phyloP scores from a whole-genome alignment of 2,329 filamentous ascomycete genomes.

The Epichloe bromicola region DNA sequence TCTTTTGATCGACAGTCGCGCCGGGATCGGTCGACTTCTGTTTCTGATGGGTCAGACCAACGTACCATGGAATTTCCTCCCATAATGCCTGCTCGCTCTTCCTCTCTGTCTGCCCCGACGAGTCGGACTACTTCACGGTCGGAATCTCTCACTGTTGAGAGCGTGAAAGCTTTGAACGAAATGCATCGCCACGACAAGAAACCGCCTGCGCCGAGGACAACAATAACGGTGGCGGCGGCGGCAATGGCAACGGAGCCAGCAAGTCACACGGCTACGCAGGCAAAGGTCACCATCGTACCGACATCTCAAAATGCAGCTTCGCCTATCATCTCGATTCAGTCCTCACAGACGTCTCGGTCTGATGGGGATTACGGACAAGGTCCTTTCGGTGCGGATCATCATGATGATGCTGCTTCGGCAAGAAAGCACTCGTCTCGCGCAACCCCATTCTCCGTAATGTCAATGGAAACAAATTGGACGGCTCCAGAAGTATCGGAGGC shows the following conservation, averaged over 20 bases:
- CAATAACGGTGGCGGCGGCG: not conserved
- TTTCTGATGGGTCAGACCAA: slow-evolving; percentile 37
- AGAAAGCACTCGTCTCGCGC: slow-evolving; percentile 41
- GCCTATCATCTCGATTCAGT: not conserved
- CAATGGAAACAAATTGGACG: slow-evolving; percentile 49
- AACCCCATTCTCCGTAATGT: slow-evolving; percentile 49
- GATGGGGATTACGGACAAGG: slow-evolving; percentile 7
- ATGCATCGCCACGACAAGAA: slow-evolving; percentile 10
- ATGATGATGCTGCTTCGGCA: slow-evolving; percentile 40
- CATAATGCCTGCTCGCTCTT: slow-evolving; percentile 40
- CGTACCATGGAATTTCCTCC: slow-evolving; percentile 50
- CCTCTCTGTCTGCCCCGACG: slow-evolving; percentile 49
- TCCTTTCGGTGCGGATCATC: slow-evolving; percentile 32
- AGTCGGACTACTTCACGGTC: slow-evolving; percentile 41
- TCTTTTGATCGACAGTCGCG: slow-evolving; percentile 29
- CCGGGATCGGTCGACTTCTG: slow-evolving; percentile 30
- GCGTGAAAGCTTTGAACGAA: slow-evolving; percentile 41
- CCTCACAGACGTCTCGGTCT: not conserved
- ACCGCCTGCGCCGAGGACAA: not conserved
- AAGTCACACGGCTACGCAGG: no score
- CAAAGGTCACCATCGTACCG: not conserved
- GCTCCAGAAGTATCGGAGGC: slow-evolving; percentile 51
- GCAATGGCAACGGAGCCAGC: not conserved
- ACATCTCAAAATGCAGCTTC: not conserved
- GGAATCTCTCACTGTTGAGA: slow-evolving; percentile 31